phyloP scores from a whole-genome alignment of 345 rosid species.

The Hypericum perforatum region DNA sequence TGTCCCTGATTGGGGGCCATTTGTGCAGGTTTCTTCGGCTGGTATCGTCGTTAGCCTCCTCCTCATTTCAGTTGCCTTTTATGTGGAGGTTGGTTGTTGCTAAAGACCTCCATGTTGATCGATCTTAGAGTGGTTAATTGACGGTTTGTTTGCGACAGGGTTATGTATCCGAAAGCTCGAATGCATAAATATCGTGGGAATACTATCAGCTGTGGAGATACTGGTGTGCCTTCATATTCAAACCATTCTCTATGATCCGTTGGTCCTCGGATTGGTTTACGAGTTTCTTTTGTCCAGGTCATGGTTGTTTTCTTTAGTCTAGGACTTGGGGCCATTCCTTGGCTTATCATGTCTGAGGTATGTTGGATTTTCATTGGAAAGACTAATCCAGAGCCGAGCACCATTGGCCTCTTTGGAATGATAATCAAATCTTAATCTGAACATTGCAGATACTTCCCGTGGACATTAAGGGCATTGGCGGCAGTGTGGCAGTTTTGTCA shows the following conservation, averaged over 20 bases:
- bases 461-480: conserved; percentile 84
- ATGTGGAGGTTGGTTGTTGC: conserved; percentile 11
- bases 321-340: conserved; percentile 27
- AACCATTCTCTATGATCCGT: not conserved
- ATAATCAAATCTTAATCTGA: not conserved
- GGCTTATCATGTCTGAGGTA: conserved; percentile 27
- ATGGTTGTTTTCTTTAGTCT: conserved; percentile 19
- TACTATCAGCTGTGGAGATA: conserved; percentile 20
- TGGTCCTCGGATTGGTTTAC: not conserved
- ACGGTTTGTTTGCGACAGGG: conserved; percentile 2
- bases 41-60: conserved; percentile 21
- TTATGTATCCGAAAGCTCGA: conserved; percentile 8
- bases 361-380: not conserved
- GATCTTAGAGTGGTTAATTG: too few relatives aligned
- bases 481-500: conserved; percentile 76
- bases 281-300: conserved; percentile 3
- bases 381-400: not conserved
- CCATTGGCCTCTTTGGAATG: not conserved
- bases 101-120: too few relatives aligned
- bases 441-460: conserved; percentile 76
- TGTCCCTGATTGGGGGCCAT: not conserved
- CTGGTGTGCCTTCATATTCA: conserved; percentile 13
- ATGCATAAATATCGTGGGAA: conserved; percentile 15
- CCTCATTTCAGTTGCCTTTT: conserved; percentile 21
- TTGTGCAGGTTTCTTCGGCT: conserved; percentile 14